A percentile compares a stretch with the other conserved stretches of the same genome.
Conservation (phyloP, 2,329 filamentous ascomycete genomes). For the Ceratocystis diversiconidia region DNA sequence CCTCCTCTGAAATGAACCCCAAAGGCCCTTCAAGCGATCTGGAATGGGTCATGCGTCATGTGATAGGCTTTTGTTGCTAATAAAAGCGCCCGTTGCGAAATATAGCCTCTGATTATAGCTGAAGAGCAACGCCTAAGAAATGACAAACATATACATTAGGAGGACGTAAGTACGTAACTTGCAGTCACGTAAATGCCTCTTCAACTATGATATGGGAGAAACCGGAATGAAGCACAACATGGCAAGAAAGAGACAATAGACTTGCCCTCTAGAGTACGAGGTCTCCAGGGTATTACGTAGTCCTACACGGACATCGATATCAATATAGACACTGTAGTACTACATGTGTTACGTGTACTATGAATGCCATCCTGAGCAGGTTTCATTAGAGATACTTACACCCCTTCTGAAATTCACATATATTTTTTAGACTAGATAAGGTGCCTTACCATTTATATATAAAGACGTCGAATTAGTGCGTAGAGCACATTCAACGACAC, state of each 20-base stretch:
- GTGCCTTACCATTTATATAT: too few relatives aligned
- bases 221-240: slow-evolving; percentile 8
- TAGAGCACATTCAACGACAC: too few relatives aligned
- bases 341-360: neutral
- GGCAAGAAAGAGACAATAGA: neutral
- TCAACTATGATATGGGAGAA: slow-evolving; percentile 10
- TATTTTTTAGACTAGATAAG: too few relatives aligned
- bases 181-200: neutral
- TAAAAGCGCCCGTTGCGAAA: neutral
- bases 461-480: too few relatives aligned
- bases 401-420: neutral
- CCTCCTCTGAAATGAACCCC: neutral
- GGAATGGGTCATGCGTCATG: neutral
- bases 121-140: neutral
- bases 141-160: neutral
- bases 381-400: neutral
- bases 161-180: neutral
- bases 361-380: neutral
- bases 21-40: neutral
- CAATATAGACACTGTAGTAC: neutral
- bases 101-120: neutral
- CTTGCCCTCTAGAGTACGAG: neutral
- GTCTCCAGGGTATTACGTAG: neutral
- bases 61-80: neutral
- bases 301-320: neutral